phyloP scores from a whole-genome alignment of 2,329 filamentous ascomycete genomes.

The Aspergillus pseudoglaucus region DNA sequence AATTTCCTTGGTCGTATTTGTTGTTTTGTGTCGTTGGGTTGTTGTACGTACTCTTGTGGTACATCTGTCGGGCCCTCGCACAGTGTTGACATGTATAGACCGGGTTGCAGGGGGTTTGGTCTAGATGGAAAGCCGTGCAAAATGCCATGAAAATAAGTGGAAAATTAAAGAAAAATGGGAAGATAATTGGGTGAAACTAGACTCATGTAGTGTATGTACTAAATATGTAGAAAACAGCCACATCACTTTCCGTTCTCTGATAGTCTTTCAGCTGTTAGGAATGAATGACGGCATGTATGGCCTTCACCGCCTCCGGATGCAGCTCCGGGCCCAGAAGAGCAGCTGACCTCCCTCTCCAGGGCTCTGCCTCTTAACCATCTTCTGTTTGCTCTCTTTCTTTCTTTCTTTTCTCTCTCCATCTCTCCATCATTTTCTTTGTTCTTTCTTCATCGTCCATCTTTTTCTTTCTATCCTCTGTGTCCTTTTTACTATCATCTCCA shows the following conservation, averaged over 20 bases:
- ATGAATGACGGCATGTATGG: constrained; percentile 7
- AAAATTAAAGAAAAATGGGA: too few species aligned
- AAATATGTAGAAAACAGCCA: neutral
- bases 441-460: constrained; percentile 2
- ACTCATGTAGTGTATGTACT: too few species aligned
- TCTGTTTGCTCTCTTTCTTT: constrained; percentile 13
- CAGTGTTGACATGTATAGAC: too few species aligned
- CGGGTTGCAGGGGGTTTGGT: too few species aligned
- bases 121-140: too few species aligned
- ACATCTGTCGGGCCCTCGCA: neutral
- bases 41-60: neutral
- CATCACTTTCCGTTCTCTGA: neutral
- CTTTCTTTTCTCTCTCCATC: constrained; percentile 8
- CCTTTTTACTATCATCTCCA: constrained; percentile 1
- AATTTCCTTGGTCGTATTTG: neutral
- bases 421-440: constrained; percentile 2
- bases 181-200: too few species aligned
- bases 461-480: constrained; percentile 7
- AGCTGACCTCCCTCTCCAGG: constrained; percentile 11
- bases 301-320: constrained; percentile 23
- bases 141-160: too few species aligned
- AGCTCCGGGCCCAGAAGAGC: constrained; percentile 6
- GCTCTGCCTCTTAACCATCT: constrained; percentile 11
- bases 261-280: neutral
- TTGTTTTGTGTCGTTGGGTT: neutral